These are phyloP conservation scores for Euphorbia celastroides DNA, from an alignment of 441 rosid genomes.

Conservation along the genomic window DNA sequence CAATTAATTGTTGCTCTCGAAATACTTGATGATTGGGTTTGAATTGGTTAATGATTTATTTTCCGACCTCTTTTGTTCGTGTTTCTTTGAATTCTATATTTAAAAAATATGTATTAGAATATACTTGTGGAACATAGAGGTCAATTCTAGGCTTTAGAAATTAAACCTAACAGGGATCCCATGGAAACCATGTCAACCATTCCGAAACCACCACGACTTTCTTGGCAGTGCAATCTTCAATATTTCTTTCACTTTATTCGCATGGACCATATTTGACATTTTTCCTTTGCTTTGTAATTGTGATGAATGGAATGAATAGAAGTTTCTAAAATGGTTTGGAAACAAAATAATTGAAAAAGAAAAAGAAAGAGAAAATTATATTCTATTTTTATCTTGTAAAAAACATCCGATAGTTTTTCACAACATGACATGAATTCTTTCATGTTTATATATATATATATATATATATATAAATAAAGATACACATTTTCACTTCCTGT, in stretches of 20 bases:
- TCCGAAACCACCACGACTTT: constrained; percentile 4
- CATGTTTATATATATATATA: too few species aligned
- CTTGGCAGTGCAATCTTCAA: neutral
- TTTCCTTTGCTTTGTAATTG: too few species aligned
- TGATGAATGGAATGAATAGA: too few species aligned
- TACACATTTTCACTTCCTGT: too few species aligned
- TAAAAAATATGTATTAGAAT: neutral
- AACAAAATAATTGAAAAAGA: too few species aligned
- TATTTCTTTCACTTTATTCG: neutral
- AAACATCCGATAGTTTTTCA: too few species aligned
- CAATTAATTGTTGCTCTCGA: neutral
- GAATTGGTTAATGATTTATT: neutral
- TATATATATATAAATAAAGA: too few species aligned
- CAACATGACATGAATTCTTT: too few species aligned
- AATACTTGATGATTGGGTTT: neutral
- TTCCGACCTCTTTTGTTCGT: neutral
- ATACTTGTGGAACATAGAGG: neutral
- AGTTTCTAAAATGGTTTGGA: too few species aligned
- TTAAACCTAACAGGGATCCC: constrained; percentile 1
- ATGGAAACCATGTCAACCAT: neutral
- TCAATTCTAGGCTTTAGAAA: constrained; percentile 6
- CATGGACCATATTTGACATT: neutral
- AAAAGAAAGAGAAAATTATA: too few species aligned
- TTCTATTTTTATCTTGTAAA: too few species aligned
- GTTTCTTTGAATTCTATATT: neutral